Percentiles rank a stretch among this genome's conserved stretches.
Evolutionary conservation across 179 eudicot genomes (phyloP).

Genomic region (Drosera spatulata): DNA sequence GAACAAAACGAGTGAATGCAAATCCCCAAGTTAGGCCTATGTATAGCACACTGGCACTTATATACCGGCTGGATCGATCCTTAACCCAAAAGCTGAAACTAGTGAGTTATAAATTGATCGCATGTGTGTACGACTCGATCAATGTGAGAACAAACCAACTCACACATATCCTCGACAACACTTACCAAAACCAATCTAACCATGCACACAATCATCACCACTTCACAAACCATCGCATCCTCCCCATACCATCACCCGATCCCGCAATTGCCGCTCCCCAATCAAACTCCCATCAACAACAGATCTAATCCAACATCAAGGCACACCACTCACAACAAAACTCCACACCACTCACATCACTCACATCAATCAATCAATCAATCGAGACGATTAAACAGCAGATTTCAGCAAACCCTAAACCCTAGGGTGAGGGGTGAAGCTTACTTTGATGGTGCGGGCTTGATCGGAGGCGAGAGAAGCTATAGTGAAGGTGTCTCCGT

Average conservation of each 20-base stretch:
- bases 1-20: too few species aligned
- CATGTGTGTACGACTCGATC: too few species aligned
- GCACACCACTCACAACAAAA: too few species aligned
- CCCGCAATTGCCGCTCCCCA: not conserved
- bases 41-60: too few species aligned
- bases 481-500: slow-evolving; percentile 58
- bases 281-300: not conserved
- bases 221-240: slow-evolving; percentile 75
- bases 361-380: not conserved
- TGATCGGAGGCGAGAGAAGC: slow-evolving; percentile 82
- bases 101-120: too few species aligned
- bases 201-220: slow-evolving; percentile 2
- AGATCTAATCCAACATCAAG: not conserved
- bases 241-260: slow-evolving; percentile 92
- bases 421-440: too few species aligned
- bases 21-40: too few species aligned
- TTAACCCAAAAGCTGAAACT: too few species aligned
- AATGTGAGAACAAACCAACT: too few species aligned
- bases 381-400: not conserved
- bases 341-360: not conserved
- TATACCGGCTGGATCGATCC: too few species aligned
- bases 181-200: too few species aligned
- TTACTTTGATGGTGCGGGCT: slow-evolving; percentile 82
- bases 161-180: too few species aligned
- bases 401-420: not conserved